Evolutionary conservation across 2,329 filamentous ascomycete species (phyloP).

Genomic region (Passalora sequoiae): DNA sequence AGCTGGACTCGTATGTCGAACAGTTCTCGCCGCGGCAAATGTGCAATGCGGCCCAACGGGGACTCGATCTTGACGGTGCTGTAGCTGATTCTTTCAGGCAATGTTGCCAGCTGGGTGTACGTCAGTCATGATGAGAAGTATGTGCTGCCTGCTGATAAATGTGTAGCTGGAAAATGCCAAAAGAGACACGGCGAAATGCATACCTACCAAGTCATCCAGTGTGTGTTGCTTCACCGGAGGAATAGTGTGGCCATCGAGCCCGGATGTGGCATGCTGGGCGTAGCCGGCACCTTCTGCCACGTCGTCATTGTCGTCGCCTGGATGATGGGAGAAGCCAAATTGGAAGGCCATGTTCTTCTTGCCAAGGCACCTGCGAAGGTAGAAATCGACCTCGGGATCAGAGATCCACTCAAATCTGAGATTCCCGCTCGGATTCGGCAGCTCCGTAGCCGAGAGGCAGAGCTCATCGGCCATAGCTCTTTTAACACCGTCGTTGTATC

Average conservation of each 20-base stretch:
- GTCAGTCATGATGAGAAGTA: too few species aligned
- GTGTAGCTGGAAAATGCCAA: too few species aligned
- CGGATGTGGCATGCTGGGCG: not conserved
- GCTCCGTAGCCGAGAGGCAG: too few species aligned
- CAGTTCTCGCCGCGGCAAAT: conserved; percentile 67
- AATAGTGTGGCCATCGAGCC: conserved; percentile 2
- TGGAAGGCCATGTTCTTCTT: conserved; percentile 41
- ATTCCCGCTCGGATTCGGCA: too few species aligned
- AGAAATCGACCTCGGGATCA: too few species aligned
- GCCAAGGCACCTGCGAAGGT: not conserved
- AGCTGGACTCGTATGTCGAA: conserved; percentile 78
- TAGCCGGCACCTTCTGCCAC: conserved; percentile 10
- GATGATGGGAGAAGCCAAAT: conserved; percentile 56
- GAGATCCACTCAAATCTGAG: too few species aligned
- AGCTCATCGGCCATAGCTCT: too few species aligned
- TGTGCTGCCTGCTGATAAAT: too few species aligned
- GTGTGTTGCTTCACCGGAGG: conserved; percentile 34
- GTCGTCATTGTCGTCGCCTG: conserved; percentile 48
- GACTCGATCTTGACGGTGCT: conserved; percentile 56
- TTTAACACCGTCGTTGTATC: too few species aligned
- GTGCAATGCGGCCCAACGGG: conserved; percentile 51
- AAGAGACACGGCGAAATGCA: too few species aligned
- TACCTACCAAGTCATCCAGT: conserved; percentile 46
- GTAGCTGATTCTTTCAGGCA: conserved; percentile 73
- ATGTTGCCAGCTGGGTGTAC: conserved; percentile 44